phyloP scores from a whole-genome alignment of 805 yeast genomes.

The Kuraishia floccosa region DNA sequence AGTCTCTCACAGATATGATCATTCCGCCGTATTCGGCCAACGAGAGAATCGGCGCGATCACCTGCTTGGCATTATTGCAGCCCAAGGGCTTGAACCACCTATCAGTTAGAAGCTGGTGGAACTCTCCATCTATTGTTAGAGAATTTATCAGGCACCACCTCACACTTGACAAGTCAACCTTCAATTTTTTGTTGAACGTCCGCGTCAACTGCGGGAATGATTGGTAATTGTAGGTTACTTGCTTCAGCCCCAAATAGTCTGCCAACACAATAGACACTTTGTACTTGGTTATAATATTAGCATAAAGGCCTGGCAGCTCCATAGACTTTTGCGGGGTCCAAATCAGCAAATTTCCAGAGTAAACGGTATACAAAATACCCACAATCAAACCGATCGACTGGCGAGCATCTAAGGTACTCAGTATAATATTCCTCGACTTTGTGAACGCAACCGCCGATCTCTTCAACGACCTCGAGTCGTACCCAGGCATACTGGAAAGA shows the following conservation, averaged over 20 bases:
- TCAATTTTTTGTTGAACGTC: slow-evolving; percentile 62
- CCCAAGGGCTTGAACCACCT: slow-evolving; percentile 90
- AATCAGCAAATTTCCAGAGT: slow-evolving; percentile 70
- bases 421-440: slow-evolving; percentile 39
- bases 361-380: slow-evolving; percentile 73
- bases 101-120: slow-evolving; percentile 77
- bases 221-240: slow-evolving; percentile 88
- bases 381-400: slow-evolving; percentile 79
- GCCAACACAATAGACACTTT: slow-evolving; percentile 68
- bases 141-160: slow-evolving; percentile 89
- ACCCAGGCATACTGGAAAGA: slow-evolving; percentile 46
- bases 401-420: slow-evolving; percentile 57
- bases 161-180: slow-evolving; percentile 68
- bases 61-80: slow-evolving; percentile 59
- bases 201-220: slow-evolving; percentile 78
- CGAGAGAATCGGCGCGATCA: slow-evolving; percentile 82
- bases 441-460: slow-evolving; percentile 38
- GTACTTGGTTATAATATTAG: slow-evolving; percentile 61
- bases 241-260: slow-evolving; percentile 81
- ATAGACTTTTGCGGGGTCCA: slow-evolving; percentile 71
- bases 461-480: slow-evolving; percentile 28
- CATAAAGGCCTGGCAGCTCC: slow-evolving; percentile 79
- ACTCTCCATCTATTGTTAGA: slow-evolving; percentile 85
- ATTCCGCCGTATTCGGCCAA: slow-evolving; percentile 94
- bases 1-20: slow-evolving; percentile 85